Conservation (phyloP, 345 rosid genomes). For the Linum tenue region DNA sequence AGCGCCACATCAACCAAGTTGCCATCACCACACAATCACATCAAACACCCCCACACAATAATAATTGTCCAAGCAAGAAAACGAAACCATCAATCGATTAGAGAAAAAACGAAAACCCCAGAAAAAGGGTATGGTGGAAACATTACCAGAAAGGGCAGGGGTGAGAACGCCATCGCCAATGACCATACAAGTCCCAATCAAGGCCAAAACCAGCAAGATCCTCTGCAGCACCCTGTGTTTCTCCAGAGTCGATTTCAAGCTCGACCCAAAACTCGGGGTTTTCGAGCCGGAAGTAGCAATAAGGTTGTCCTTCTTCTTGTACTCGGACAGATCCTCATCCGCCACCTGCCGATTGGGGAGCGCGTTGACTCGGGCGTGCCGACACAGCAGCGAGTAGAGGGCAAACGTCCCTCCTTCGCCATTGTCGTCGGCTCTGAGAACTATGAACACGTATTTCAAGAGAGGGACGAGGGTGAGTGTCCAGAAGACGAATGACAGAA, state of each 20-base stretch:
- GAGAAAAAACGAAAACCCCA: neutral
- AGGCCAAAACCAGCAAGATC: constrained; percentile 30
- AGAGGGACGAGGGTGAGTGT: constrained; percentile 33
- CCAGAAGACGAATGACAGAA: constrained; percentile 39
- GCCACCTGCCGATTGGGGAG: constrained; percentile 38
- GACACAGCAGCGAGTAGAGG: constrained; percentile 37
- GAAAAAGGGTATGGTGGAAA: no score
- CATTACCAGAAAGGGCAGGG: constrained; percentile 40
- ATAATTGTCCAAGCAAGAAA: neutral
- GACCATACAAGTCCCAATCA: constrained; percentile 44
- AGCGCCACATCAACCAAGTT: neutral
- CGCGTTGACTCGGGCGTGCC: constrained; percentile 32
- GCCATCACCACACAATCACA: neutral
- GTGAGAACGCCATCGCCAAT: constrained; percentile 46
- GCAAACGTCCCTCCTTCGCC: constrained; percentile 48
- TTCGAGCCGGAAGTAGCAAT: neutral
- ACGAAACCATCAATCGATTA: no score
- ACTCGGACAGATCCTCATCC: constrained; percentile 36
- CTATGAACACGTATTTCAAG: constrained; percentile 34
- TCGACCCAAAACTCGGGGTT: constrained; percentile 7
- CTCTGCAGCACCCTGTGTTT: constrained; percentile 23
- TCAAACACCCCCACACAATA: neutral
- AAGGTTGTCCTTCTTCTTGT: constrained; percentile 23
- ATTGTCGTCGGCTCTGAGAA: constrained; percentile 39
- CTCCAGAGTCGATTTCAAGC: constrained; percentile 32